phyloP scores from a whole-genome alignment of 1,139 yeast species.

The Candida sanyaensis region DNA sequence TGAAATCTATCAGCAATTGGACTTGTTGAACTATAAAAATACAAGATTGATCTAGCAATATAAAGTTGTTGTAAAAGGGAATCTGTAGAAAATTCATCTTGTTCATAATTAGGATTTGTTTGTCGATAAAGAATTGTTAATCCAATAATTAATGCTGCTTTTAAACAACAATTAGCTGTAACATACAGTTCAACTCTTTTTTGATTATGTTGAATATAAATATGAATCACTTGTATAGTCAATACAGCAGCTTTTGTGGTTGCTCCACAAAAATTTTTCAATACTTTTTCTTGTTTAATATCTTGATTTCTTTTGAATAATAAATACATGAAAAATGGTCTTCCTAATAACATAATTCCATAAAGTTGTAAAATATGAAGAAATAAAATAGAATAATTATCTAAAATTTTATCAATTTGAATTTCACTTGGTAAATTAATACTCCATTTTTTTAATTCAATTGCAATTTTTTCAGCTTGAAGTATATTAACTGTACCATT shows the following conservation, averaged over 20 bases:
- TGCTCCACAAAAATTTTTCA: constrained; percentile 17
- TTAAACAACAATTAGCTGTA: constrained; percentile 14
- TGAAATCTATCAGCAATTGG: constrained; percentile 13
- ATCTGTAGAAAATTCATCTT: constrained; percentile 11
- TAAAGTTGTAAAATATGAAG: constrained; percentile 41
- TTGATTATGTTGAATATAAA: constrained; percentile 12
- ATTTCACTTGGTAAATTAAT: constrained; percentile 27
- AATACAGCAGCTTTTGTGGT: constrained; percentile 18
- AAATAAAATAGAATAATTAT: constrained; percentile 25
- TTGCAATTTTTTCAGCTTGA: constrained; percentile 36
- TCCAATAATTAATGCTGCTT: constrained; percentile 17
- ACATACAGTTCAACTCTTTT: constrained; percentile 17
- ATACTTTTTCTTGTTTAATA: constrained; percentile 13
- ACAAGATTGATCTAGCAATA: constrained; percentile 13
- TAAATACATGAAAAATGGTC: constrained; percentile 43
- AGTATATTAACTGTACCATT: constrained; percentile 33
- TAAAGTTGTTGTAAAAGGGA: constrained; percentile 14
- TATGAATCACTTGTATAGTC: constrained; percentile 17
- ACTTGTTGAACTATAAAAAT: constrained; percentile 14
- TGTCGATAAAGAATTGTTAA: constrained; percentile 15
- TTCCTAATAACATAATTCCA: constrained; percentile 39
- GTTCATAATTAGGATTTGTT: constrained; percentile 7
- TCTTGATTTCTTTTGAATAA: constrained; percentile 9
- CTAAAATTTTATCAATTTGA: constrained; percentile 21
- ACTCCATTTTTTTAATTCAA: constrained; percentile 38